Conservation (phyloP, 2,329 filamentous ascomycete genomes). For the Ophiostoma pallidulum region DNA sequence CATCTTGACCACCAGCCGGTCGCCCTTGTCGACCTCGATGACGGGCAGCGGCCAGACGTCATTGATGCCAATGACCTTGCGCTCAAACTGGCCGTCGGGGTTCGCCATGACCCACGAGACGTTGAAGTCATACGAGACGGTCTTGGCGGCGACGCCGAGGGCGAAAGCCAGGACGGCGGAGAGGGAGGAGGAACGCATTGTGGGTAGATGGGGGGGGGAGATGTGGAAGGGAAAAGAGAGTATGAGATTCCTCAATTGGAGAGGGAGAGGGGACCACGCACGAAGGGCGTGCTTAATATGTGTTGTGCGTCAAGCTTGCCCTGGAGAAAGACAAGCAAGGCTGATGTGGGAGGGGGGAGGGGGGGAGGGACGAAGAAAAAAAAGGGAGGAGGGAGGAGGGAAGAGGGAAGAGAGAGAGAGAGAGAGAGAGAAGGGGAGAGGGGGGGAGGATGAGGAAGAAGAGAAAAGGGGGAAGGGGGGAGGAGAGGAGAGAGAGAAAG, state of each 20-base stretch:
- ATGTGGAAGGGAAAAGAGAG: background rate
- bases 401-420: background rate
- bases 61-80: conserved; percentile 69
- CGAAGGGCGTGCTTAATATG: background rate
- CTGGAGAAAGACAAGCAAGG: background rate
- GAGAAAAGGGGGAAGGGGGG: background rate
- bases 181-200: conserved; percentile 10
- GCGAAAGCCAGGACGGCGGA: conserved; percentile 12
- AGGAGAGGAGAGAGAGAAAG: background rate
- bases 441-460: background rate
- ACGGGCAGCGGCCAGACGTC: conserved; percentile 63
- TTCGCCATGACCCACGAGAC: conserved; percentile 63
- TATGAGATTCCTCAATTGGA: no score
- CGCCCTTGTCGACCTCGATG: conserved; percentile 54
- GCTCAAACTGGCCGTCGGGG: conserved; percentile 56
- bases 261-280: background rate
- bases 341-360: background rate
- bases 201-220: background rate
- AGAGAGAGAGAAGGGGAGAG: background rate
- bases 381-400: background rate
- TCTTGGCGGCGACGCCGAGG: conserved; percentile 26
- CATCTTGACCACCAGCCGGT: conserved; percentile 49
- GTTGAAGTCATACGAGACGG: conserved; percentile 54
- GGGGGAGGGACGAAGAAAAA: background rate
- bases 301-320: conserved; percentile 7